Evolutionary conservation across 495 filamentous ascomycete species (phyloP).

Genomic region (Aspergillus nidulans): DNA sequence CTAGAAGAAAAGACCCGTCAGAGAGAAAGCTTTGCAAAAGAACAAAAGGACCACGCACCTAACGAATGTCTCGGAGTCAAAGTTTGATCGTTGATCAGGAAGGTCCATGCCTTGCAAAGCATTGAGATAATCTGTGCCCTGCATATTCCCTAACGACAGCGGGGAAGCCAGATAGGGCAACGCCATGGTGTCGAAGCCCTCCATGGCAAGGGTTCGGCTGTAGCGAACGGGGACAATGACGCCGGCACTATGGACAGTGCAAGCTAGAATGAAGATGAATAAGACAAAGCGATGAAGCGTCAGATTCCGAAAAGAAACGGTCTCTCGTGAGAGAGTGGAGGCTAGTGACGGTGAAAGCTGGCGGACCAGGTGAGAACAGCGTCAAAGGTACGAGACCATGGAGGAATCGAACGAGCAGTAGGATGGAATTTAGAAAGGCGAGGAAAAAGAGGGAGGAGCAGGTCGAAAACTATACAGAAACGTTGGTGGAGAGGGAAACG

Average conservation of each 20-base stretch:
- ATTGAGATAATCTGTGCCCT: slow-evolving; percentile 49
- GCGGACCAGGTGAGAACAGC: slow-evolving; percentile 9
- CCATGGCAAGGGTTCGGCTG: slow-evolving; percentile 41
- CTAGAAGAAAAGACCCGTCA: slow-evolving; percentile 9
- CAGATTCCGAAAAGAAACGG: neutral
- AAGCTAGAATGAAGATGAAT: slow-evolving; percentile 10
- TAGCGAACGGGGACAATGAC: slow-evolving; percentile 4
- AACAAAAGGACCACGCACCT: slow-evolving; percentile 37
- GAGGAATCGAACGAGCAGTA: slow-evolving; percentile 4
- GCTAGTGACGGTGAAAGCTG: neutral
- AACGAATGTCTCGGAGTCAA: slow-evolving; percentile 56
- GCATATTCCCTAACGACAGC: slow-evolving; percentile 49
- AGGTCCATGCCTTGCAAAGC: slow-evolving; percentile 51
- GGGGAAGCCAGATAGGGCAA: slow-evolving; percentile 59
- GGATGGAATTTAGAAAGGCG: neutral
- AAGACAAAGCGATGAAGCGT: slow-evolving; percentile 21
- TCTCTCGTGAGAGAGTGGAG: neutral
- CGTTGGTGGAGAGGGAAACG: slow-evolving; percentile 13
- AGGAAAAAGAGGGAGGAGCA: slow-evolving; percentile 5
- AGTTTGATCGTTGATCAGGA: slow-evolving; percentile 53
- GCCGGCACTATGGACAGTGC: neutral
- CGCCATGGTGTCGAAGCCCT: slow-evolving; percentile 61
- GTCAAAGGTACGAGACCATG: slow-evolving; percentile 9
- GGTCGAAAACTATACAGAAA: slow-evolving; percentile 10
- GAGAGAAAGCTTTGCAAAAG: neutral